A percentile compares a stretch with the other conserved stretches of the same genome.
Conservation (phyloP, 768 basidiomycete species). For the Gloeophyllum trabeum region DNA sequence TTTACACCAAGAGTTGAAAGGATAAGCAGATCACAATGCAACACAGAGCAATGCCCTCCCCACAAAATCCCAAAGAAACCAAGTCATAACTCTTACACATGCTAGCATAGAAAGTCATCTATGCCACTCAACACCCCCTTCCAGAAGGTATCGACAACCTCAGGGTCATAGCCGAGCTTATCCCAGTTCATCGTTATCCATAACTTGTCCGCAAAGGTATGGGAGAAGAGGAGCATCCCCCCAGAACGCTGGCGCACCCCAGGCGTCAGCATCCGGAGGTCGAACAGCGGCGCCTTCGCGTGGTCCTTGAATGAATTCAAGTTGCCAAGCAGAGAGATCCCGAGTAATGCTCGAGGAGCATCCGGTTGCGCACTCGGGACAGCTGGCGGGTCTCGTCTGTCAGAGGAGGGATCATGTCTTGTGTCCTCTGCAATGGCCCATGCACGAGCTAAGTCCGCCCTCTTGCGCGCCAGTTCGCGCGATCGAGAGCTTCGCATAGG, state of each 20-base stretch:
- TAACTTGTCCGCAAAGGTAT: conserved; percentile 62
- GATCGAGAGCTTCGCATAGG: conserved; percentile 53
- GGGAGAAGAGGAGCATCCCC: conserved; percentile 75
- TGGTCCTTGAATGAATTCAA: conserved; percentile 76
- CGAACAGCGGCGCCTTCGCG: conserved; percentile 36
- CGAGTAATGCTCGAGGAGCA: too few relatives aligned
- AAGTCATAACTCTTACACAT: neutral
- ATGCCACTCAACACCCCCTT: conserved; percentile 39
- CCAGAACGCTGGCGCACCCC: conserved; percentile 73
- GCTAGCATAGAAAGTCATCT: conserved; percentile 40
- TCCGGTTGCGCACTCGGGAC: too few relatives aligned
- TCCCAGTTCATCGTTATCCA: conserved; percentile 80
- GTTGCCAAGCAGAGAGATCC: conserved; percentile 74
- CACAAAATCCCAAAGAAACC: neutral
- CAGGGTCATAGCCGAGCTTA: conserved; percentile 58
- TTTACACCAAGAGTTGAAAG: too few relatives aligned
- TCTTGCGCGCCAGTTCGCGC: conserved; percentile 53
- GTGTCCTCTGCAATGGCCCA: too few relatives aligned
- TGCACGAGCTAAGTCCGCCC: conserved; percentile 43
- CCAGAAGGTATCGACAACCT: conserved; percentile 59
- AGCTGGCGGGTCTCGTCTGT: too few relatives aligned
- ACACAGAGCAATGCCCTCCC: too few relatives aligned
- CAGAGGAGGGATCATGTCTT: too few relatives aligned
- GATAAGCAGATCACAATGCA: too few relatives aligned
- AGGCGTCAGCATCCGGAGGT: conserved; percentile 69